Evolutionary conservation across 208 protist species (phyloP), one percentile per base, ranked within the genome.

Genomic region (Kentomonas sorsogonicus): DNA sequence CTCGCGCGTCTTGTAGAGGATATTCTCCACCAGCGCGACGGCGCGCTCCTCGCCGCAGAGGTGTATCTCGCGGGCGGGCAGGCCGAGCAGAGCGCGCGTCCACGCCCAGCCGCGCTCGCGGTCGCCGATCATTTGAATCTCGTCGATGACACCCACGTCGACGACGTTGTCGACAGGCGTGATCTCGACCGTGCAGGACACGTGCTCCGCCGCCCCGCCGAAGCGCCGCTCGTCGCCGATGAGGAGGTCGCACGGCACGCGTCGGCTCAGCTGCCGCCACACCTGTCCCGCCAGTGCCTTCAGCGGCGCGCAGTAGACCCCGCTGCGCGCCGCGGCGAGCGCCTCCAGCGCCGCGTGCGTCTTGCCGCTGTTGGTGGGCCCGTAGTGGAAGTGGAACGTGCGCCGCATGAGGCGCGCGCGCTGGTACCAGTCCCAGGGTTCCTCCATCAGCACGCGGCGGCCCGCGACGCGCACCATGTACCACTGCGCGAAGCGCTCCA

Each of bases 311-410:
- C 86, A 94, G 77, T 97, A 98, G 11, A 97, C 75, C 22, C 93
- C 95, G 51, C 66, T 86, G 15, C 79, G 65, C 1, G 87, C 77
- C 31, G 26, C 41, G 45, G 63, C 47, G 40, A 95, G 50, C 39
- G 69, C 69, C 54, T 85, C 67, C 10, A 97, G 56, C 0, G 94
- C 93, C 0, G 65, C 65, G 65, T 98, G 82, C 9, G 94, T 98
- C 72, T 98, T 98, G 30, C 95, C 96, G 63, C 83, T 93, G 74
- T 98, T 98, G 13, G 95, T 98, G 5, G 94, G 92, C 6, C 96
- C 96, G 47, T 87, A 52, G 64, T 98, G 94, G 45, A 91, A 90
- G 56, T 95, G 63, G 55, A 97, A 92, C 10, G 59, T 59, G 26
- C 89, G 86, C 34, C 67, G 68, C 48, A 73, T 85, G 40, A 80